A percentile compares a stretch with the other conserved stretches of the same genome.
phyloP scores from a whole-genome alignment of 148 eudicot genomes.

The Chenopodium berlandieri region DNA sequence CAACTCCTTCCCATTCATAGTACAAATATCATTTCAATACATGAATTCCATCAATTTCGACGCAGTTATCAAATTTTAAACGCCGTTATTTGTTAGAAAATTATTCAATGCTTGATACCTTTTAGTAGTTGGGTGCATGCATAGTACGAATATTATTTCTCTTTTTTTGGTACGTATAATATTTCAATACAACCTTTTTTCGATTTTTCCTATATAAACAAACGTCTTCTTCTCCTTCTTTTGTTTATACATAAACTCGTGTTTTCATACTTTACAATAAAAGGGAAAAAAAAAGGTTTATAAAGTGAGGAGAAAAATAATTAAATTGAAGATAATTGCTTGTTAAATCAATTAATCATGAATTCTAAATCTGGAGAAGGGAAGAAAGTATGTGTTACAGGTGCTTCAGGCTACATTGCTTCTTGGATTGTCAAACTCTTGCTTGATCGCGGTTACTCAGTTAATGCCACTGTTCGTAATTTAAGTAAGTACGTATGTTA shows the following conservation, averaged over 20 bases:
- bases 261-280: neutral
- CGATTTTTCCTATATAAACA: neutral
- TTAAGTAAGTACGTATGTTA: slow-evolving; percentile 13
- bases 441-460: slow-evolving; percentile 36
- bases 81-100: neutral
- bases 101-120: neutral
- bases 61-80: neutral
- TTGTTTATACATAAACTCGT: neutral
- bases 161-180: no score
- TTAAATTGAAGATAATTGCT: no score
- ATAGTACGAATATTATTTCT: no score
- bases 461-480: slow-evolving; percentile 37
- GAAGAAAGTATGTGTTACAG: slow-evolving; percentile 41
- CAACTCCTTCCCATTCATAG: no score
- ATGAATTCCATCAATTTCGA: neutral
- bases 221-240: neutral
- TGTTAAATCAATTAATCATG: neutral
- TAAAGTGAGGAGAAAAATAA: neutral
- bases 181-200: no score
- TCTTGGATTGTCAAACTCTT: slow-evolving; percentile 42
- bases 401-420: slow-evolving; percentile 42
- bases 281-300: no score
- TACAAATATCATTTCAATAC: neutral
- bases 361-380: slow-evolving; percentile 4
- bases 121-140: slow-evolving; percentile 5